These are phyloP conservation scores for Boeremia lycopersici DNA, from an alignment of 2,329 filamentous ascomycete genomes.

Conservation along the genomic window DNA sequence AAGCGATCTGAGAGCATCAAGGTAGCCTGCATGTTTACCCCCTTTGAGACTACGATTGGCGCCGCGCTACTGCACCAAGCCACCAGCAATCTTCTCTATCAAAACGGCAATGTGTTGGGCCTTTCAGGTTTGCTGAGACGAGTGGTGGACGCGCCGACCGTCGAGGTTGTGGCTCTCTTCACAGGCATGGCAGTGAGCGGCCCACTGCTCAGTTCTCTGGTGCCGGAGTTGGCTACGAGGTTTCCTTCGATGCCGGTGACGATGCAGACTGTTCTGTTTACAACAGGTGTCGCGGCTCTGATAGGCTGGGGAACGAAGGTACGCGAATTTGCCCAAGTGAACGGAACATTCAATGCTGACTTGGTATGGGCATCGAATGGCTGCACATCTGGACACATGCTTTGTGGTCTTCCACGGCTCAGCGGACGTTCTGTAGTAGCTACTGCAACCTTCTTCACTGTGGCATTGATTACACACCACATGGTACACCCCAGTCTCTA, in stretches of 20 bases:
- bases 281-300: slow-evolving; percentile 51
- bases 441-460: slow-evolving; percentile 44
- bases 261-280: slow-evolving; percentile 41
- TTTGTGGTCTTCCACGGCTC: slow-evolving; percentile 58
- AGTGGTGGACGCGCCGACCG: slow-evolving; percentile 48
- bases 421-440: slow-evolving; percentile 58
- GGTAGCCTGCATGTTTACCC: slow-evolving; percentile 57
- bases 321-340: background rate
- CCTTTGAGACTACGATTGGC: slow-evolving; percentile 58
- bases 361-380: slow-evolving; percentile 45
- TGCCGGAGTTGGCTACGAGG: slow-evolving; percentile 53
- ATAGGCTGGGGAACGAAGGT: slow-evolving; percentile 62
- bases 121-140: slow-evolving; percentile 56
- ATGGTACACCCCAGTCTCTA: slow-evolving; percentile 51
- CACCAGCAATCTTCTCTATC: slow-evolving; percentile 56
- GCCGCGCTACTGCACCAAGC: slow-evolving; percentile 58
- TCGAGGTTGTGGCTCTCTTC: slow-evolving; percentile 54
- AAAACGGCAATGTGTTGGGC: slow-evolving; percentile 59
- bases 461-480: slow-evolving; percentile 43
- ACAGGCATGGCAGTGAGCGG: slow-evolving; percentile 55
- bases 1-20: background rate
- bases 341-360: slow-evolving; percentile 11
- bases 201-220: slow-evolving; percentile 48
- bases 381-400: slow-evolving; percentile 63
- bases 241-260: background rate